Evolutionary conservation across 441 rosid species (phyloP), one percentile per base, ranked within the genome.

Genomic region (Gossypium davidsonii): DNA sequence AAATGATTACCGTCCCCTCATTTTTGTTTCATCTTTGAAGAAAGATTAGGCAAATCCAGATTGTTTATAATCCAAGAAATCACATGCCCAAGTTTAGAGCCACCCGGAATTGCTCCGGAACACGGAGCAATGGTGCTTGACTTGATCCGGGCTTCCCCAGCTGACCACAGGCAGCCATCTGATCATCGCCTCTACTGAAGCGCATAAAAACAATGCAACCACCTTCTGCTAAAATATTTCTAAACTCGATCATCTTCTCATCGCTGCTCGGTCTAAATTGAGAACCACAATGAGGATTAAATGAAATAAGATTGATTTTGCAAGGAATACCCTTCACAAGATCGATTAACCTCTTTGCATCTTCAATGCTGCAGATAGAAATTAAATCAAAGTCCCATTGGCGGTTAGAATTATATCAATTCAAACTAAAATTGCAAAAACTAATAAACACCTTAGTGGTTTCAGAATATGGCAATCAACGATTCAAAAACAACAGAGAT

Each of bases 91-190:
- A 76, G 51, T 78, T 83, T 70, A 94, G 67, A 71, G 88, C 87
- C 42, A 78, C 74, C 74, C 85, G 85, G 80, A 90, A 92, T 79
- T 84, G 84, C 63, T 86, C 90, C 0, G 98, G 97, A 42, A 89
- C 89, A 9, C 91, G 90, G 57, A 92, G 91, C 28, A 84, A 55
- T 0, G 97, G 98, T 52, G 90, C 91, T 70, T 85, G 89, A 65
- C 85, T 48, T 3, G 78, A 61, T 42, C 95, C 94, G 0, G 79
- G 88, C 60, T 87, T 87, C 75, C 98, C 98, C 44, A 94, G 97
- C 84, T 94, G 98, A 56, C 98, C 97, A 68, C 97, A 92, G 21
- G 97, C 98, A 25, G 97, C 98, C 98, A 89, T 94, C 85, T 90
- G 25, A 85, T 94, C 98, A 51, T 92, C 92, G 31, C 97, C 97